Conservation (phyloP, 106 monocot species). For the Agapanthus africanus region DNA sequence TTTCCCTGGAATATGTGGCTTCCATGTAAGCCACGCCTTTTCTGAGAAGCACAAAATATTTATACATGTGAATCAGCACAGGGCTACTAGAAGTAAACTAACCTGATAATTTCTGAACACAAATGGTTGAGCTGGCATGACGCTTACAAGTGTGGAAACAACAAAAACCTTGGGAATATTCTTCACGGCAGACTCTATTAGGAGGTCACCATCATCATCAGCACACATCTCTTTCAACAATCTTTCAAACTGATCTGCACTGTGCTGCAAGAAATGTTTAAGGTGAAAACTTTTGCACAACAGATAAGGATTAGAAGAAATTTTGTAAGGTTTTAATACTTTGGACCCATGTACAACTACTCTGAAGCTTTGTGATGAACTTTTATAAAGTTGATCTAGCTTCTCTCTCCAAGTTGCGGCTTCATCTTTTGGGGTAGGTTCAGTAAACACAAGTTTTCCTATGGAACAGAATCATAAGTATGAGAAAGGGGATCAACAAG, state of each 20-base stretch:
- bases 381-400: conserved; percentile 95
- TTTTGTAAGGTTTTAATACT: conserved; percentile 27
- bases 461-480: conserved; percentile 13
- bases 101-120: conserved; percentile 99
- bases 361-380: conserved; percentile 97
- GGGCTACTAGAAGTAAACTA: neutral
- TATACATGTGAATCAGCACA: neutral
- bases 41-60: neutral
- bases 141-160: conserved; percentile 91
- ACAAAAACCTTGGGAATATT: conserved; percentile 88
- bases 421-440: conserved; percentile 86
- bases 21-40: neutral
- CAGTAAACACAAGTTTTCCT: conserved; percentile 98
- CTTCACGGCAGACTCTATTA: conserved; percentile 96
- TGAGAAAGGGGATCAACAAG: neutral
- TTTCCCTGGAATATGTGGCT: neutral
- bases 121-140: conserved; percentile 93
- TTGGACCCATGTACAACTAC: conserved; percentile 99
- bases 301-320: conserved; percentile 1
- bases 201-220: conserved; percentile 94
- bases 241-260: conserved; percentile 95
- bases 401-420: conserved; percentile 95
- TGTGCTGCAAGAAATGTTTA: conserved; percentile 73
- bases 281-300: conserved; percentile 8
- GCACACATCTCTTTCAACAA: conserved; percentile 91